phyloP scores from a whole-genome alignment of 2,329 filamentous ascomycete species.

The Exophiala spinifera region DNA sequence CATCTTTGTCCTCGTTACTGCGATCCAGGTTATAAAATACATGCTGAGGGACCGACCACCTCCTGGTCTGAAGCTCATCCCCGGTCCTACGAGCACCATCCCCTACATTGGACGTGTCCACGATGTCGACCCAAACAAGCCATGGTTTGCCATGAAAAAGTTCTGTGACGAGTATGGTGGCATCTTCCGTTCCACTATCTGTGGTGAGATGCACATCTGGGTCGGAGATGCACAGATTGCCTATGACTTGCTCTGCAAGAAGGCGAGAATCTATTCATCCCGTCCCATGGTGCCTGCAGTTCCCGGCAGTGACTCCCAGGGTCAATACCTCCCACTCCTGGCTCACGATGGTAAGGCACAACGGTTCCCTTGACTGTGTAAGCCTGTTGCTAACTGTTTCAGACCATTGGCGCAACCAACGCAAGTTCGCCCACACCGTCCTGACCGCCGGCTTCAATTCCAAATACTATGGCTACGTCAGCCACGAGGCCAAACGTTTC shows the following conservation, averaged over 20 bases:
- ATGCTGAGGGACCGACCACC: slow-evolving; percentile 27
- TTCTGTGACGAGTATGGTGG: slow-evolving; percentile 29
- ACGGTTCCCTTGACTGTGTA: background rate
- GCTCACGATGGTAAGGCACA: slow-evolving; percentile 26
- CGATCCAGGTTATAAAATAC: slow-evolving; percentile 41
- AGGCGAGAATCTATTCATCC: slow-evolving; percentile 31
- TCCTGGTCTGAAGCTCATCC: slow-evolving; percentile 28
- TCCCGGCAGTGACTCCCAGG: slow-evolving; percentile 29
- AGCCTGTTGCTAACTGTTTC: background rate
- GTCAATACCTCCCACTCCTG: slow-evolving; percentile 30
- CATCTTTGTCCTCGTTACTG: slow-evolving; percentile 27
- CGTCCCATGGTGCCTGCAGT: slow-evolving; percentile 30
- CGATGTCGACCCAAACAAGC: slow-evolving; percentile 30
- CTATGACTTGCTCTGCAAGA: slow-evolving; percentile 30
- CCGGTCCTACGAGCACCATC: slow-evolving; percentile 28
- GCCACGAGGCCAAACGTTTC: slow-evolving; percentile 30
- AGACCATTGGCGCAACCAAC: slow-evolving; percentile 31
- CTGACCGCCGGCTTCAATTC: slow-evolving; percentile 30
- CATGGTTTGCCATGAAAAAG: slow-evolving; percentile 31
- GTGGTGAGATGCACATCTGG: slow-evolving; percentile 32
- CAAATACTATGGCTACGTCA: slow-evolving; percentile 31
- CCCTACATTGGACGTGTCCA: slow-evolving; percentile 30
- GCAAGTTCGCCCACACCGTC: slow-evolving; percentile 31
- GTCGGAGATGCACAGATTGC: slow-evolving; percentile 28
- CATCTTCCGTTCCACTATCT: slow-evolving; percentile 30